A percentile compares a stretch with the other conserved stretches of the same genome.
Conservation (phyloP, 2,329 filamentous ascomycete genomes). For the Aspergillaceae sp. region DNA sequence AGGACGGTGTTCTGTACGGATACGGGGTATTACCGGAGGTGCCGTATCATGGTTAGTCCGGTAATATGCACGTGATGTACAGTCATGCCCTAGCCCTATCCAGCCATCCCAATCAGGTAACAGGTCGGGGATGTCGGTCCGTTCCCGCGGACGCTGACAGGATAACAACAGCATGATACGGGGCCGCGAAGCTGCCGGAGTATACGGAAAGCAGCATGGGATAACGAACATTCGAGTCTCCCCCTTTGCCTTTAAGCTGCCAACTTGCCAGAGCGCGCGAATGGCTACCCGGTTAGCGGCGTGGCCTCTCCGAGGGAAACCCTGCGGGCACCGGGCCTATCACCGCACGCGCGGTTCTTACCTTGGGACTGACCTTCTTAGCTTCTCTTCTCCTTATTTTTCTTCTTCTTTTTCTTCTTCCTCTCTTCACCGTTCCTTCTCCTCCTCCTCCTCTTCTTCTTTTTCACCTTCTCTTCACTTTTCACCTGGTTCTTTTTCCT, state of each 20-base stretch:
- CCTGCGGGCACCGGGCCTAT: slow-evolving; percentile 5
- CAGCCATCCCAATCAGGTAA: background rate
- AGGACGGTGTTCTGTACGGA: slow-evolving; percentile 2
- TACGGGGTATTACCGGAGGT: slow-evolving; percentile 10
- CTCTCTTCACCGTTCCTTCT: background rate
- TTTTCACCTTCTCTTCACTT: slow-evolving; percentile 6
- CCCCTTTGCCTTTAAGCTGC: too few species aligned
- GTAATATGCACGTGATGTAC: slow-evolving; percentile 19
- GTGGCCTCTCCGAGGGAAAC: slow-evolving; percentile 16
- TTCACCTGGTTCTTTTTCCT: slow-evolving; percentile 7
- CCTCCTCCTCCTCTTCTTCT: slow-evolving; percentile 2
- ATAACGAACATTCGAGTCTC: too few species aligned
- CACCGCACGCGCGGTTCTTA: slow-evolving; percentile 4
- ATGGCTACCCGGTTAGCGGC: slow-evolving; percentile 11
- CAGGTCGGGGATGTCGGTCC: background rate
- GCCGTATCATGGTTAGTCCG: slow-evolving; percentile 19
- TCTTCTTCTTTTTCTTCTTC: background rate
- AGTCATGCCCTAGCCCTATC: slow-evolving; percentile 17
- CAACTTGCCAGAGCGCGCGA: too few species aligned
- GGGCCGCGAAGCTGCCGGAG: background rate
- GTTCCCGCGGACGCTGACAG: background rate
- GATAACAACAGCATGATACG: background rate
- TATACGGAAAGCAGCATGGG: too few species aligned
- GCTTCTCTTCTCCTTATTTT: too few species aligned
- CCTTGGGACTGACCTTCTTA: slow-evolving; percentile 5